A percentile compares a stretch with the other conserved stretches of the same genome.
These are phyloP conservation scores for Exophiala lecanii-corni DNA, from an alignment of 2,329 filamentous ascomycete species.

Conservation along the genomic window DNA sequence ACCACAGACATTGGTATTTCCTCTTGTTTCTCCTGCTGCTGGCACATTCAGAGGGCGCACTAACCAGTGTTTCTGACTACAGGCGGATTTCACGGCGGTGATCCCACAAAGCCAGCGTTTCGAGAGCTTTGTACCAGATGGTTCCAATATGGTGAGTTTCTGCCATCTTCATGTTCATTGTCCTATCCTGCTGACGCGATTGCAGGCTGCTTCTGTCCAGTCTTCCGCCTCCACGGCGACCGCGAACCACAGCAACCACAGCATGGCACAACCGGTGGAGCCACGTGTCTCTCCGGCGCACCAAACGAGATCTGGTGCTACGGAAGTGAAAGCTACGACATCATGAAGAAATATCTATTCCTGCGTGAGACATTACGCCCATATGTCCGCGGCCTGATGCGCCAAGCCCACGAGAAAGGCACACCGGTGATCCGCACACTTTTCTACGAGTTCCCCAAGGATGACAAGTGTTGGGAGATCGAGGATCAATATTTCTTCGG, in stretches of 20 bases:
- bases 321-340: conserved; percentile 55
- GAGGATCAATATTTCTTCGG: conserved; percentile 64
- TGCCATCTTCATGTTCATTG: no score
- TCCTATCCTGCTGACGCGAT: no score
- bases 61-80: no score
- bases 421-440: conserved; percentile 58
- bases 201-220: conserved; percentile 46
- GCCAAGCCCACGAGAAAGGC: conserved; percentile 55
- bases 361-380: conserved; percentile 55
- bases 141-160: conserved; percentile 66
- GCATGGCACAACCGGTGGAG: conserved; percentile 34
- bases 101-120: conserved; percentile 52
- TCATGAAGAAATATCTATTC: conserved; percentile 56
- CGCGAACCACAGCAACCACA: conserved; percentile 54
- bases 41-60: no score
- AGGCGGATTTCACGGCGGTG: conserved; percentile 62
- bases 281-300: conserved; percentile 43
- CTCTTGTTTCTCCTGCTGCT: neutral
- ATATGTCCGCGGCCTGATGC: conserved; percentile 57
- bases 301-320: conserved; percentile 65
- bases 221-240: conserved; percentile 64
- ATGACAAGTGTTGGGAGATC: conserved; percentile 51
- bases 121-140: conserved; percentile 61
- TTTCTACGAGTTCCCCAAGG: conserved; percentile 60
- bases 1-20: conserved; percentile 58